Percentiles rank a stretch among this genome's conserved stretches.
Evolutionary conservation across 768 basidiomycete genomes (phyloP).

Genomic region (Phlegmacium glaucopus): DNA sequence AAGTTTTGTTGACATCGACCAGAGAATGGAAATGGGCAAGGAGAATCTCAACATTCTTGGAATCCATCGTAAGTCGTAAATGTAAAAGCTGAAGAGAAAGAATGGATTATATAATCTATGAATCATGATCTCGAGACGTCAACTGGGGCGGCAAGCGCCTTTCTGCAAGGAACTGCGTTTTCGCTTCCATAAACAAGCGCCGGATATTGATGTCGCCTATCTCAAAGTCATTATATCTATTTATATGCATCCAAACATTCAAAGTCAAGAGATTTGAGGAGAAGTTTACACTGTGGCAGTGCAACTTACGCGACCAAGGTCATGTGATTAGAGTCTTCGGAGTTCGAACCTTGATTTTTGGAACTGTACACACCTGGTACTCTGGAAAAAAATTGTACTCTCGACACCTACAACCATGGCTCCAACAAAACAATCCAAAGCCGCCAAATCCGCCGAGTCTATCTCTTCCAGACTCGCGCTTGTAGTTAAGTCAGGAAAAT

Average conservation of each 20-base stretch:
- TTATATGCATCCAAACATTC: no score
- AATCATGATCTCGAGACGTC: no score
- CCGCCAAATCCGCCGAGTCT: slow-evolving; percentile 89
- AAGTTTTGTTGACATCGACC: slow-evolving; percentile 62
- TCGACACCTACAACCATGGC: slow-evolving; percentile 58
- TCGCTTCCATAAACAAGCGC: no score
- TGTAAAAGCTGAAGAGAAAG: no score
- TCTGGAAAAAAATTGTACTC: not conserved
- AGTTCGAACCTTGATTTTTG: not conserved
- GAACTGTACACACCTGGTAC: not conserved
- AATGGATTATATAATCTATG: no score
- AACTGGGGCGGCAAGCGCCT: no score
- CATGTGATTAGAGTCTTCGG: not conserved
- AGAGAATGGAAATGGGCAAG: slow-evolving; percentile 15
- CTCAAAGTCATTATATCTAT: no score
- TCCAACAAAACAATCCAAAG: slow-evolving; percentile 93
- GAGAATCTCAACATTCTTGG: slow-evolving; percentile 11
- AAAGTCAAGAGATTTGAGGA: no score
- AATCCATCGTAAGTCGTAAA: slow-evolving; percentile 13
- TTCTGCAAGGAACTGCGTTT: no score
- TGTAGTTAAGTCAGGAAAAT: slow-evolving; percentile 99
- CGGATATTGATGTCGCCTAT: no score
- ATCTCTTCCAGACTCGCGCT: slow-evolving; percentile 90
- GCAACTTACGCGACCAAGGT: not conserved
- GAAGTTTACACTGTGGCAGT: no score